Evolutionary conservation across 2,329 filamentous ascomycete genomes (phyloP), one percentile per base, ranked within the genome.

Genomic region (Plectosphaerella plurivora): DNA sequence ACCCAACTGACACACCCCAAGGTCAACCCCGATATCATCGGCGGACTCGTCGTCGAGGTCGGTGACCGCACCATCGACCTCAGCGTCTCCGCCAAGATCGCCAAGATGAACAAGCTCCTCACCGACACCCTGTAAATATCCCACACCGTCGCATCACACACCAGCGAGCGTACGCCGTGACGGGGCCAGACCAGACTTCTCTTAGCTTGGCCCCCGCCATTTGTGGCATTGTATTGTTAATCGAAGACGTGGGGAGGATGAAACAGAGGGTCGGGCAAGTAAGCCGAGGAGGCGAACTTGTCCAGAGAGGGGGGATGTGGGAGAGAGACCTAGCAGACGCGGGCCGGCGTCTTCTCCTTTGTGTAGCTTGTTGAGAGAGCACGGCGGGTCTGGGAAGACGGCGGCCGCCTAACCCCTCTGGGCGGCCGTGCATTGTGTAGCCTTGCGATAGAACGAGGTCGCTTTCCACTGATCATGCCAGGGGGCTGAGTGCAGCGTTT

Each of bases 101-200:
- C 89, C 73, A 96, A 91, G 86, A 90, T 99, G 84, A 99, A 99
- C 90, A 99, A 97, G 88, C 87, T 96, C 72, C 88, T 99, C 70
- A 92, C 83, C 64, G 94, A 99, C 77, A 83, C 88, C 74, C 81
- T 99, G 89, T 99, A 96, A 89, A 91, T 62, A 59, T 51, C 53
- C 58, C 46, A 51, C 20, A 35, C 46, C 46, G 15, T 28, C 25
- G n/a, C 15, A 10, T 15, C 18, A 18, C 35, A 48, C 16, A 18
- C 41, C n/a, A 44, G 41, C n/a, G 41, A 12, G n/a, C 11, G 41
- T 12, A 44, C 18, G n/a, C 41, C 41, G 41, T 20, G n/a, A 12
- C n/a, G 18, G n/a, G 41, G 28, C 28, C 28, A 33, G 8, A 12
- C 28, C 28, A 33, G 11, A 41, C 15, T n/a, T n/a, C 41, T 22